Conservation (phyloP, 1,284 basidiomycete species). For the Cutaneotrichosporon daszewskae region DNA sequence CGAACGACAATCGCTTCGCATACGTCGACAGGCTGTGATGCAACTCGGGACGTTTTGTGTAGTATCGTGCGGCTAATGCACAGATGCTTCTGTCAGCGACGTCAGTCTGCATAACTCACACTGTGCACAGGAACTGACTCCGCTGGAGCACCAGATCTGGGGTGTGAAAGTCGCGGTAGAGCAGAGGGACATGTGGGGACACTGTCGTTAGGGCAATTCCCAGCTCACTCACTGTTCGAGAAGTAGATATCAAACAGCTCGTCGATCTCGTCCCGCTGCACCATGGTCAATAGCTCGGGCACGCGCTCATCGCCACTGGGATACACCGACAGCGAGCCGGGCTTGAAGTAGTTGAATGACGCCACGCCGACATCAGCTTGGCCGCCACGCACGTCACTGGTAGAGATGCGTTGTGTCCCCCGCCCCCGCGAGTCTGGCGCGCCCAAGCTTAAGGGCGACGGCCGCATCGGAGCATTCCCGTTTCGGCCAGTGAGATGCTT, state of each 20-base stretch:
- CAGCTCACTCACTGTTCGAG: constrained; percentile 29
- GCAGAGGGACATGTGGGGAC: constrained; percentile 49
- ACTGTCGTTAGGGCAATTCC: constrained; percentile 19
- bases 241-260: constrained; percentile 87
- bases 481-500: constrained; percentile 21
- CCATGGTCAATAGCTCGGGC: constrained; percentile 82
- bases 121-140: constrained; percentile 85
- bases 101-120: constrained; percentile 55
- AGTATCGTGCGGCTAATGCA: constrained; percentile 87
- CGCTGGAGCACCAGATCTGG: constrained; percentile 85
- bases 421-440: constrained; percentile 1
- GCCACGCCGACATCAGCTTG: constrained; percentile 56
- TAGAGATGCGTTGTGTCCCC: constrained; percentile 22
- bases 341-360: constrained; percentile 88
- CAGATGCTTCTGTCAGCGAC: constrained; percentile 54
- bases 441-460: constrained; percentile 30
- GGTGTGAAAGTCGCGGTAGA: constrained; percentile 83
- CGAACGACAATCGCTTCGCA: constrained; percentile 86
- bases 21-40: constrained; percentile 74
- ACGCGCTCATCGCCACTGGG: constrained; percentile 16
- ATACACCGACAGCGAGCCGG: constrained; percentile 55
- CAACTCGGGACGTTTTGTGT: constrained; percentile 73
- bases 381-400: constrained; percentile 33
- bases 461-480: constrained; percentile 23
- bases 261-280: constrained; percentile 73